Percentiles rank a stretch among this genome's conserved stretches.
Evolutionary conservation across 805 yeast genomes (phyloP).

Genomic region (Clavispora phyllophila): DNA sequence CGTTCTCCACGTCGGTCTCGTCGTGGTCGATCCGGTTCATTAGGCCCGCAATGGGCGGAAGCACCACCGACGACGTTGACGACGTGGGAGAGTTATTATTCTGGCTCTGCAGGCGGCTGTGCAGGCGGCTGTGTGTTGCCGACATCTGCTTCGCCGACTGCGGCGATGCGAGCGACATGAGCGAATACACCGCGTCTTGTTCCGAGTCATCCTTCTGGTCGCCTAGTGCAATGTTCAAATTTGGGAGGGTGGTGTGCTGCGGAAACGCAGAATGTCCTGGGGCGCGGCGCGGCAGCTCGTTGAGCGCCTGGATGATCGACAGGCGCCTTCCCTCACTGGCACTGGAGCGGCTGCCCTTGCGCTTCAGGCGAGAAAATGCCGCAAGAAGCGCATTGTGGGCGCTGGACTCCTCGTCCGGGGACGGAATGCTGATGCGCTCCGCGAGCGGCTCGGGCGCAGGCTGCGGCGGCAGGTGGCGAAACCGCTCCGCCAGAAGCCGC

Average conservation of each 20-base stretch:
- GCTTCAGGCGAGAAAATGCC: constrained; percentile 30
- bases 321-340: constrained; percentile 9
- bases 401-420: constrained; percentile 38
- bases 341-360: constrained; percentile 13
- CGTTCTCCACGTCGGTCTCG: constrained; percentile 33
- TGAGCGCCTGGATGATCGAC: constrained; percentile 7
- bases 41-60: constrained; percentile 30
- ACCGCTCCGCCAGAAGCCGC: neutral
- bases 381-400: constrained; percentile 43
- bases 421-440: constrained; percentile 16
- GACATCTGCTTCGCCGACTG: constrained; percentile 25
- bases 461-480: constrained; percentile 1
- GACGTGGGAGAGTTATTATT: constrained; percentile 26
- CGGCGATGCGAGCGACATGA: constrained; percentile 54
- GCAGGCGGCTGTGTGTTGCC: constrained; percentile 23
- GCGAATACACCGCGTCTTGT: constrained; percentile 51
- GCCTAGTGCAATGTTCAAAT: constrained; percentile 9
- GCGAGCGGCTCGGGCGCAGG: neutral
- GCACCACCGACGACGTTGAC: constrained; percentile 20
- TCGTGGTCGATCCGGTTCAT: constrained; percentile 23
- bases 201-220: constrained; percentile 30
- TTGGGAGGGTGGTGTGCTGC: constrained; percentile 11
- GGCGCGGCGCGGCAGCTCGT: constrained; percentile 1
- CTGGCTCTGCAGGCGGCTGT: constrained; percentile 14
- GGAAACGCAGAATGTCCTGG: neutral